Conservation (phyloP, 2,329 filamentous ascomycete genomes). For the Didymella pomorum region DNA sequence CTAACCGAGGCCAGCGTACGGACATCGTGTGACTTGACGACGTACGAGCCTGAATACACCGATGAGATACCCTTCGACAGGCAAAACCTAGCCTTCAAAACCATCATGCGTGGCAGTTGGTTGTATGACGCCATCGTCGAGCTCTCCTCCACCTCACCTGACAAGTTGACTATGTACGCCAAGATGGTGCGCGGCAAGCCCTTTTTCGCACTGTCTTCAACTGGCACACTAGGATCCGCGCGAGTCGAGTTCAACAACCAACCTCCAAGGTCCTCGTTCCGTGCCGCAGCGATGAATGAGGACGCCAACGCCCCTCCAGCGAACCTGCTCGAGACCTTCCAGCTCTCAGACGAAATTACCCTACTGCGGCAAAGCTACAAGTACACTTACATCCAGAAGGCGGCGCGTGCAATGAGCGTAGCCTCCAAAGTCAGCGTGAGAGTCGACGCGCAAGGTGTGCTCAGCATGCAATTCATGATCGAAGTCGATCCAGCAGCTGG, state of each 20-base stretch:
- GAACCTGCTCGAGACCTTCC: constrained; percentile 75
- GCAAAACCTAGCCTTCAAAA: constrained; percentile 82
- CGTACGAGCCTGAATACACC: constrained; percentile 72
- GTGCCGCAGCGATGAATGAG: constrained; percentile 16
- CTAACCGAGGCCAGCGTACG: constrained; percentile 82
- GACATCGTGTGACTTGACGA: constrained; percentile 82
- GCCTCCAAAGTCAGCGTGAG: constrained; percentile 92
- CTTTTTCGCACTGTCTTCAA: constrained; percentile 76
- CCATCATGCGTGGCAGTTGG: constrained; percentile 85
- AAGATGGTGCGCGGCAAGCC: constrained; percentile 54
- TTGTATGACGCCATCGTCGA: constrained; percentile 77
- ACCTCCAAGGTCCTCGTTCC: constrained; percentile 34
- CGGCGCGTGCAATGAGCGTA: constrained; percentile 89
- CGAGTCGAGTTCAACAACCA: constrained; percentile 66
- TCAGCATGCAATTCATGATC: constrained; percentile 96
- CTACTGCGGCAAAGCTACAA: constrained; percentile 72
- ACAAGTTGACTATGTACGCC: constrained; percentile 69
- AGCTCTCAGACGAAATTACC: constrained; percentile 56
- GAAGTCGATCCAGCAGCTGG: constrained; percentile 68
- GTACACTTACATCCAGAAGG: constrained; percentile 85
- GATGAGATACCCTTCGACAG: constrained; percentile 90
- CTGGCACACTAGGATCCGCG: constrained; percentile 66
- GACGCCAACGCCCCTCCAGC: constrained; percentile 16
- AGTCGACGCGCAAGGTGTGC: constrained; percentile 85
- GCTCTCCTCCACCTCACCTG: constrained; percentile 72